Conservation (phyloP, 1,139 yeast species). For the Debaryomyces robertsiae region DNA sequence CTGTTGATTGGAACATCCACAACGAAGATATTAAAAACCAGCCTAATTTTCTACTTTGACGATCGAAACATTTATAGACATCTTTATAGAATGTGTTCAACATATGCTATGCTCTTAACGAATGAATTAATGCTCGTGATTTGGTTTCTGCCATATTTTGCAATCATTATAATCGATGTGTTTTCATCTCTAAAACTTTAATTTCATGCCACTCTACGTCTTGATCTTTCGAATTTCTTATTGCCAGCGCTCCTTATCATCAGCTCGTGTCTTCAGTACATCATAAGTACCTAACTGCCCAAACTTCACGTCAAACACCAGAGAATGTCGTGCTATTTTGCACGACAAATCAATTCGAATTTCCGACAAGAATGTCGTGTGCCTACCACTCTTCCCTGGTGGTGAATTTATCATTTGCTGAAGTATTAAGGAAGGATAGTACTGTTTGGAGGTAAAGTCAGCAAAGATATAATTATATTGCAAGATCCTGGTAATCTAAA, state of each 20-base stretch:
- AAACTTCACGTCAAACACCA: too few species aligned
- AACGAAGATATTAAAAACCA: slow-evolving; percentile 11
- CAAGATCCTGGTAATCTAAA: not conserved
- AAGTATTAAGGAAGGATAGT: slow-evolving; percentile 8
- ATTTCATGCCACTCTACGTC: too few species aligned
- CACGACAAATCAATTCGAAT: not conserved
- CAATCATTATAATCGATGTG: too few species aligned
- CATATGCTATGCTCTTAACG: not conserved
- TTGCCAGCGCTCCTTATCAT: too few species aligned
- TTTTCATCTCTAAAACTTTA: too few species aligned
- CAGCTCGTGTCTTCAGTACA: too few species aligned
- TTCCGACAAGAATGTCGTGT: slow-evolving; percentile 2
- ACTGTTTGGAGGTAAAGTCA: not conserved
- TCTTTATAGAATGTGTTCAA: not conserved
- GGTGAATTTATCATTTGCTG: slow-evolving; percentile 9
- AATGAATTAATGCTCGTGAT: not conserved
- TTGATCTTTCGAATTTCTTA: too few species aligned
- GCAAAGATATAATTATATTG: slow-evolving; percentile 5
- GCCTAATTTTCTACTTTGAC: slow-evolving; percentile 8
- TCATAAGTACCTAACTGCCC: too few species aligned
- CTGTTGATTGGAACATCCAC: slow-evolving; percentile 7
- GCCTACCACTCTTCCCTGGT: not conserved
- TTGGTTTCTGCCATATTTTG: not conserved
- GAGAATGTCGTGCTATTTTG: not conserved
- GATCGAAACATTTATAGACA: slow-evolving; percentile 1